Base-by-base conservation (phyloP, 2,329 filamentous ascomycete species). In the Ceratocystis variospora region DNA sequence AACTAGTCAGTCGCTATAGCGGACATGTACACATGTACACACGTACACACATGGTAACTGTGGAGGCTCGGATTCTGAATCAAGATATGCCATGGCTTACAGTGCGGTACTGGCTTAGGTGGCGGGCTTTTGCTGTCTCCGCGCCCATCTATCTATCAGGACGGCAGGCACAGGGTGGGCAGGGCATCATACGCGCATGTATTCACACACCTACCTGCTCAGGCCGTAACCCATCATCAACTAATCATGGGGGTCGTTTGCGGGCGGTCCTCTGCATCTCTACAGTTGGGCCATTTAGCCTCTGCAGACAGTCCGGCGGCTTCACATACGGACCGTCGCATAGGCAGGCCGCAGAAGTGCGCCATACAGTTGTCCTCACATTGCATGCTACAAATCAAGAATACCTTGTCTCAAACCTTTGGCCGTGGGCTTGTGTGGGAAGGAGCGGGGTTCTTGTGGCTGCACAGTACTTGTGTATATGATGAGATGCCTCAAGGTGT, bases 361-460 rank as follows among this genome's bases (percentile, higher is more conserved):
- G 53, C 25, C 53, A n/a, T 59, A 31, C 53, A 59, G 53, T 59
- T 59, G 53, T 59, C 53, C 28, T 31, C 28, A 59, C 53, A 59
- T 59, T 59, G 53, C 25, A 59, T 59, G 28, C 53, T 59, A 25
- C 53, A 37, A 7, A 19, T 25, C 25, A 59, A 59, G 37, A 59
- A 59, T 22, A 59, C 53, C 53, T 25, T 59, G 28, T 31, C 33
- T n/a, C 17, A 17, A 57, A 12, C 4, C 19, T 31, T 12, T 22
- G 3, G 7, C 22, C 12, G 25, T 22, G 4, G 31, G 22, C 31
- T 10, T 33, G 37, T 41, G 37, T 41, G 10, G 37, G 12, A 41
- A 41, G 37, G 10, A 41, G 37, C 3, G 37, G 37, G 37, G 10
- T n/a, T 59, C 15, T 4, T 59, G 53, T 31, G 28, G 46, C 53